Percentiles rank a stretch among this genome's conserved stretches.
Evolutionary conservation across 2,329 filamentous ascomycete species (phyloP).

Genomic region (Trichoderma koningiopsis): DNA sequence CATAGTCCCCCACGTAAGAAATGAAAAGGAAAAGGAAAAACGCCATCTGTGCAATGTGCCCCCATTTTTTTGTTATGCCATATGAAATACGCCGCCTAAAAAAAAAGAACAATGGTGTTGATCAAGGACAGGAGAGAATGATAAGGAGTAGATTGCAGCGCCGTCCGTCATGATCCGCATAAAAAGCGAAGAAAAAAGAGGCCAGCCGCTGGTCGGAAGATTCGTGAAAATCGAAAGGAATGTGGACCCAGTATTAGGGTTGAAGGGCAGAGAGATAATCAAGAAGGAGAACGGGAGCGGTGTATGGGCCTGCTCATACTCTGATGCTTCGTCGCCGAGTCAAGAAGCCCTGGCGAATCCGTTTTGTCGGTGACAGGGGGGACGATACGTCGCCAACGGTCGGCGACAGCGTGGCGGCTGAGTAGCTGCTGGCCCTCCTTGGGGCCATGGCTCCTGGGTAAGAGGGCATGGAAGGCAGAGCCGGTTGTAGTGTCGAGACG

Average conservation of each 20-base stretch:
- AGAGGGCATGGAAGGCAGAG: constrained; percentile 50
- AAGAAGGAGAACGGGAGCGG: neutral
- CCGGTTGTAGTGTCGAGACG: constrained; percentile 27
- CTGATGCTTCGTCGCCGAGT: constrained; percentile 47
- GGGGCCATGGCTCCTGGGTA: constrained; percentile 52
- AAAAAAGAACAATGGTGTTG: neutral
- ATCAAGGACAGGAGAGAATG: constrained; percentile 6
- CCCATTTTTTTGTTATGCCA: constrained; percentile 20
- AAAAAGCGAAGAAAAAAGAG: constrained; percentile 4
- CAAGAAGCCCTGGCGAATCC: constrained; percentile 41
- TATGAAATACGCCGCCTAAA: constrained; percentile 16
- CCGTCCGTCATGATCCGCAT: constrained; percentile 14
- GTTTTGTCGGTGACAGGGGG: constrained; percentile 36
- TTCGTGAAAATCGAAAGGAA: constrained; percentile 16
- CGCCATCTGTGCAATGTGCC: constrained; percentile 18
- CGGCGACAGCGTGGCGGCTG: constrained; percentile 26
- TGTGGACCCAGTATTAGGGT: constrained; percentile 12
- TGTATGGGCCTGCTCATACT: constrained; percentile 31
- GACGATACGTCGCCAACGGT: constrained; percentile 31
- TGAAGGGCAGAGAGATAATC: neutral
- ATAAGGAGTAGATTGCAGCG: neutral
- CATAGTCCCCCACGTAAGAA: constrained; percentile 18
- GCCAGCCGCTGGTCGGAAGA: constrained; percentile 20
- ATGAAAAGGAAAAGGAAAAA: constrained; percentile 5
- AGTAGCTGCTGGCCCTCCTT: constrained; percentile 45